phyloP scores from a whole-genome alignment of 306 rosid species.

The Fagus sylvatica region DNA sequence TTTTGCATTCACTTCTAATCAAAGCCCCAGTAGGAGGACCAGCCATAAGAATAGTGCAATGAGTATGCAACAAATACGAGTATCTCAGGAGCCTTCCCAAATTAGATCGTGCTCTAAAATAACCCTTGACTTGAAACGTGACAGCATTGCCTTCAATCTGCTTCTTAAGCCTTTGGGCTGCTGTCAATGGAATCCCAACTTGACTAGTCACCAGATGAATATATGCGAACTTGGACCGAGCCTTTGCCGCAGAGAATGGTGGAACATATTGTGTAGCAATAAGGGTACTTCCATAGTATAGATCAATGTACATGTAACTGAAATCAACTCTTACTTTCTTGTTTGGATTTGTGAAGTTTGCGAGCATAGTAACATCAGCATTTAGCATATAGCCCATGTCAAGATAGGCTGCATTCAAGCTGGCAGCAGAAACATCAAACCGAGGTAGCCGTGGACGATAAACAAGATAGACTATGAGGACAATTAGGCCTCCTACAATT shows the following conservation, averaged over 20 bases:
- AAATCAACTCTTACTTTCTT: conserved; percentile 75
- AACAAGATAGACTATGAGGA: conserved; percentile 78
- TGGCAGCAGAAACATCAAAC: conserved; percentile 62
- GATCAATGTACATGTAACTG: conserved; percentile 56
- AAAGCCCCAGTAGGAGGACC: conserved; percentile 78
- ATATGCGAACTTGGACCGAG: conserved; percentile 45
- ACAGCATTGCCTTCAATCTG: conserved; percentile 65
- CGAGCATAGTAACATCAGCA: conserved; percentile 75
- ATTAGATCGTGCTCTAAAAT: conserved; percentile 64
- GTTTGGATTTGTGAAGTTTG: conserved; percentile 92
- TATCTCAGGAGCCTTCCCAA: conserved; percentile 68
- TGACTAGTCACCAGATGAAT: conserved; percentile 75
- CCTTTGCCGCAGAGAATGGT: conserved; percentile 68
- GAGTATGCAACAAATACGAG: conserved; percentile 61
- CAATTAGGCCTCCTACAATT: conserved; percentile 70
- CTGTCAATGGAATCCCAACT: conserved; percentile 59
- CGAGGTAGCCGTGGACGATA: conserved; percentile 77
- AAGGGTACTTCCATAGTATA: conserved; percentile 67
- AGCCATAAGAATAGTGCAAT: conserved; percentile 52
- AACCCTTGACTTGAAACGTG: conserved; percentile 53
- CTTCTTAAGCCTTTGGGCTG: conserved; percentile 52
- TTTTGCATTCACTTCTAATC: conserved; percentile 56
- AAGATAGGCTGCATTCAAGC: conserved; percentile 82
- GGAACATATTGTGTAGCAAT: conserved; percentile 62
- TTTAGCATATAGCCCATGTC: conserved; percentile 88